Base-by-base conservation (phyloP, 139 green algal species). In the Trebouxia sp. region DNA sequence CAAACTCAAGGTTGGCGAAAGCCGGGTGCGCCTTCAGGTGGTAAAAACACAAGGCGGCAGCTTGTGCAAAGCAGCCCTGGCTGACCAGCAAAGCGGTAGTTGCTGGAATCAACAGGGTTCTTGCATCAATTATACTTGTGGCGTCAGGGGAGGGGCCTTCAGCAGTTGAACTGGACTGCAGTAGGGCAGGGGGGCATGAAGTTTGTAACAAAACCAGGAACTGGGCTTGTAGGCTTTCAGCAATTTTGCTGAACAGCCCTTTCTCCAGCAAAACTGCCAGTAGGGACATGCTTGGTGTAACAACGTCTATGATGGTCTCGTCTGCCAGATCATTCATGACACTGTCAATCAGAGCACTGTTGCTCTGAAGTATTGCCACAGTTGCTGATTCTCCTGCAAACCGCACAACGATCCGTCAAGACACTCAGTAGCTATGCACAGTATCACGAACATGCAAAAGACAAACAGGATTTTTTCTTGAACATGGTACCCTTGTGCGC, bases 1-100 rank as follows among this genome's bases (percentile, higher is more conserved):
- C 62, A 72, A 35, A 72, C 62, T 72, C 62, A 72, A 72, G n/a
- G 15, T 17, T 72, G 14, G 62, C 62, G 11, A 72, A 72, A n/a
- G 62, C 62, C 24, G 62, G 62, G 32, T 72, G 62, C 32, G 37
- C 12, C 5, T 45, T 12, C 5, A 35, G 42, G 32, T 72, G 62
- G 20, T 41, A 72, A 6, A 24, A 8, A 43, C 62, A 72, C 62
- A 72, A 41, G 14, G 32, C 62, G 11, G 62, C 32, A 43, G 62
- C 62, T 45, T 72, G 62, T 72, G 62, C 62, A 72, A 45, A 72
- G 62, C 28, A 72, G 26, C 62, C 62, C 17, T 45, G 37, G 35
- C 12, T n/a, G 11, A 24, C 26, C 30, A 72, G 62, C 62, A 72
- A 24, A 10, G 62, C 42, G 17, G 43, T 43, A 45, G 62, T 45